Conservation (phyloP, 805 yeast genomes). For the Nakazawaea ernobii region DNA sequence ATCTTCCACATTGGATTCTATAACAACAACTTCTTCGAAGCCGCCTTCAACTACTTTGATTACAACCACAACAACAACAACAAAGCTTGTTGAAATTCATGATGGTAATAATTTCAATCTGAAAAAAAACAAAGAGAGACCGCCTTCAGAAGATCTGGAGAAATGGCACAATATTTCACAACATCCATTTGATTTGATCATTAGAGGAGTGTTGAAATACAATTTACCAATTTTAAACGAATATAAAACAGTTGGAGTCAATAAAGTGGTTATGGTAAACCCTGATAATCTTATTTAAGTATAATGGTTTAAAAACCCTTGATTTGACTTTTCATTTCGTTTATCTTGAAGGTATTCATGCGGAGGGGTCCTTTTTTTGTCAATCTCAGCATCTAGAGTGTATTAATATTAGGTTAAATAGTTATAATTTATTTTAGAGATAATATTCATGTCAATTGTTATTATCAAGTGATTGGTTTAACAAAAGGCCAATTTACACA, state of each 20-base stretch:
- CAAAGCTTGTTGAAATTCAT: no score
- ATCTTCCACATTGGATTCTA: slow-evolving; percentile 4
- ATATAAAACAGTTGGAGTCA: slow-evolving; percentile 54
- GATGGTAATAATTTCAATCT: not conserved
- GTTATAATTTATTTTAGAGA: no score
- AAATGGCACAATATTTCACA: slow-evolving; percentile 73
- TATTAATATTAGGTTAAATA: no score
- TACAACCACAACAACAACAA: not conserved
- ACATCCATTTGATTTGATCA: slow-evolving; percentile 79
- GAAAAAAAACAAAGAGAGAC: slow-evolving; percentile 1
- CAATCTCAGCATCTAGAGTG: no score
- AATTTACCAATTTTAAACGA: slow-evolving; percentile 57
- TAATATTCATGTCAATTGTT: no score
- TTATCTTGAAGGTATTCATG: not conserved
- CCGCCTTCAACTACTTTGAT: not conserved
- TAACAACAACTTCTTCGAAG: not conserved
- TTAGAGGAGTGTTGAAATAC: slow-evolving; percentile 78
- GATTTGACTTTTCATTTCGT: not conserved
- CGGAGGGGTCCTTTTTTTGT: no score
- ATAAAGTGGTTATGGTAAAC: slow-evolving; percentile 51
- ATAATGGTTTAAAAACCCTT: no score
- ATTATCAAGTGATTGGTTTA: no score
- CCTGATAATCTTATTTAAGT: slow-evolving; percentile 27
- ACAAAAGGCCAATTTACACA: no score
- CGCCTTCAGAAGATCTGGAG: slow-evolving; percentile 18